Evolutionary conservation across 148 eudicot species (phyloP).

Genomic region (Gaultheria prostrata): DNA sequence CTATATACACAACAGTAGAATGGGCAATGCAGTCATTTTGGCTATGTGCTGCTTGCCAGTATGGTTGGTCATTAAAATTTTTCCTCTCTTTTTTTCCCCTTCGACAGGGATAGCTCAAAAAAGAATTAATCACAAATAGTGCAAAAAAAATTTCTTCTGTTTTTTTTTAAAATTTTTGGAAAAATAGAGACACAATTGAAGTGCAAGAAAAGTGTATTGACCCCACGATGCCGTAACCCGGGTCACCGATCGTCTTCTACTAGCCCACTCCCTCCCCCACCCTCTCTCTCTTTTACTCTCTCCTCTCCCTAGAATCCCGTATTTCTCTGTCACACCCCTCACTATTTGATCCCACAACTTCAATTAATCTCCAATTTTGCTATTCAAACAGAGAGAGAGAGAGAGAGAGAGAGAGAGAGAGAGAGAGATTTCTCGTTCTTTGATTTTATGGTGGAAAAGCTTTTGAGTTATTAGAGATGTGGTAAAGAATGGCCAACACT

Average conservation of each 20-base stretch:
- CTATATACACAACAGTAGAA: too few relatives aligned
- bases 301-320: slow-evolving; percentile 14
- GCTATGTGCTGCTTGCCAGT: too few relatives aligned
- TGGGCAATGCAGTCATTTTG: too few relatives aligned
- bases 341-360: slow-evolving; percentile 10
- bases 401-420: neutral
- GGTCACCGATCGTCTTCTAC: neutral
- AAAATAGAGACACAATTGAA: neutral
- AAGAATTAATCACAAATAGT: too few relatives aligned
- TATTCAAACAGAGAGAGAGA: neutral
- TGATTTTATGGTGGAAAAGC: neutral
- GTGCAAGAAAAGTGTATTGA: neutral
- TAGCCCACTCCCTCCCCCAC: neutral
- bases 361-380: slow-evolving; percentile 6
- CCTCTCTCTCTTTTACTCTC: neutral
- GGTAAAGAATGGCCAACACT: slow-evolving; percentile 27
- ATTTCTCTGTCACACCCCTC: neutral
- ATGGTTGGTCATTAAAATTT: too few relatives aligned
- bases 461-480: neutral
- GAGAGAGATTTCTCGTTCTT: neutral
- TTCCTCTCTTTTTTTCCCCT: too few relatives aligned
- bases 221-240: slow-evolving; percentile 6
- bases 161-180: neutral
- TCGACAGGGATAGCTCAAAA: too few relatives aligned
- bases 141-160: too few relatives aligned